Evolutionary conservation across 805 yeast genomes (phyloP).

Genomic region (Spathaspora sp.): DNA sequence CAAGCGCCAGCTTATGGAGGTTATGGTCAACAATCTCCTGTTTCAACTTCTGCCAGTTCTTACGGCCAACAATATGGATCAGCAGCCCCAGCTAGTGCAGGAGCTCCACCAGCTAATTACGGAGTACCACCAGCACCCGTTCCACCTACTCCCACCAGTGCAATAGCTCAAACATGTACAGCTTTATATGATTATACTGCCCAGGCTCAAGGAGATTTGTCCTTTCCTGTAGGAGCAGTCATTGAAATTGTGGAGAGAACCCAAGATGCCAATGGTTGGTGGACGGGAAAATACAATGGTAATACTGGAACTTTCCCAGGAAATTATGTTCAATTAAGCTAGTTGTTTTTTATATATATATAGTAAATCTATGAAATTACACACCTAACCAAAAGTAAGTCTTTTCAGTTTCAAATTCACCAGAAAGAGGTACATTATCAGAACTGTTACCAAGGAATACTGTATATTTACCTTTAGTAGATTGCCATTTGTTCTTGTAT

Average conservation of each 20-base stretch:
- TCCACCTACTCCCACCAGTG: conserved; percentile 22
- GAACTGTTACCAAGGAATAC: conserved; percentile 43
- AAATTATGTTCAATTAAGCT: conserved; percentile 79
- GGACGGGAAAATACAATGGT: conserved; percentile 90
- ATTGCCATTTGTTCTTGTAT: conserved; percentile 45
- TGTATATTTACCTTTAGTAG: conserved; percentile 49
- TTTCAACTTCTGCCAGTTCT: conserved; percentile 10
- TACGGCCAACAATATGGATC: conserved; percentile 12
- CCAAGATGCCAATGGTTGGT: conserved; percentile 89
- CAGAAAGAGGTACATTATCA: conserved; percentile 21
- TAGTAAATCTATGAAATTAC: conserved; percentile 2
- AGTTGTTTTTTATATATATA: not conserved
- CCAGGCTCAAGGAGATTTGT: conserved; percentile 88
- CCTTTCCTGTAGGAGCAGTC: conserved; percentile 82
- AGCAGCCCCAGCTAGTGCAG: conserved; percentile 7
- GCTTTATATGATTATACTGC: conserved; percentile 91
- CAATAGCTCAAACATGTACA: conserved; percentile 63
- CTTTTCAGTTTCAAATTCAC: conserved; percentile 10
- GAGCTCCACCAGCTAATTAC: conserved; percentile 24
- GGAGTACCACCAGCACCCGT: conserved; percentile 22
- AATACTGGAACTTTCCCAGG: conserved; percentile 93
- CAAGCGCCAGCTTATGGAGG: conserved; percentile 12
- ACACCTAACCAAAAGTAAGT: conserved; percentile 10
- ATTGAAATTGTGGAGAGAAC: conserved; percentile 83
- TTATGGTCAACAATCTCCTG: conserved; percentile 12